phyloP scores from a whole-genome alignment of 257 asterid species.

The Pogostemon cablin region DNA sequence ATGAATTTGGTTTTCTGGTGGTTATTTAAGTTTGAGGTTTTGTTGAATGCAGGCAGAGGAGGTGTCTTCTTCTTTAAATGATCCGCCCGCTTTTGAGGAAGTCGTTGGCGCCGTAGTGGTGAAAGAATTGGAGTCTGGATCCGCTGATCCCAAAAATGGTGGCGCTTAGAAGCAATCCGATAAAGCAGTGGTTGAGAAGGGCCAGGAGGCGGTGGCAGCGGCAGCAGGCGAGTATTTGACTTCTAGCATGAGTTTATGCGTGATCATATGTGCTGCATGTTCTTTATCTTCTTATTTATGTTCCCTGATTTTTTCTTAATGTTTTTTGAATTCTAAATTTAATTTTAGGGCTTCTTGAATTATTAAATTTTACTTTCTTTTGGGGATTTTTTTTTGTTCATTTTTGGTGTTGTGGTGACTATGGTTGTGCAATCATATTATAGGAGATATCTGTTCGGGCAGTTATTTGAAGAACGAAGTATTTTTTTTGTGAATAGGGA shows the following conservation, averaged over 20 bases:
- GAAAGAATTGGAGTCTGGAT: conserved; percentile 72
- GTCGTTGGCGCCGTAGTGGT: conserved; percentile 40
- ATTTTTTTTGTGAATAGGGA: too few species aligned
- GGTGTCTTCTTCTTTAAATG: conserved; percentile 72
- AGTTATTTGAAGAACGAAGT: too few species aligned
- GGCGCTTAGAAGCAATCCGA: conserved; percentile 50
- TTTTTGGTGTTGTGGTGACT: background rate
- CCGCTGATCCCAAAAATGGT: conserved; percentile 69
- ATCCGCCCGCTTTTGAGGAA: conserved; percentile 52
- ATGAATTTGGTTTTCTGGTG: conserved; percentile 8
- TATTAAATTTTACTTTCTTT: background rate
- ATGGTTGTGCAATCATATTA: background rate
- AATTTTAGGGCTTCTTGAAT: too few species aligned
- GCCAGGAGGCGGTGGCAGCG: conserved; percentile 39
- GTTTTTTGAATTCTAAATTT: background rate
- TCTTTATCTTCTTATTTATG: conserved; percentile 23
- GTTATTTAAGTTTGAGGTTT: conserved; percentile 28
- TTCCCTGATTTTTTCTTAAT: background rate
- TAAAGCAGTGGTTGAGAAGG: conserved; percentile 47
- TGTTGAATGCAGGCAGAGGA: conserved; percentile 70
- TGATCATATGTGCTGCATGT: conserved; percentile 34
- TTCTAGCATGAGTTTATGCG: conserved; percentile 37
- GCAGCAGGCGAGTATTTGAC: conserved; percentile 55
- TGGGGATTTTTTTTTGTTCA: background rate
- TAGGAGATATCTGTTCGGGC: too few species aligned